Evolutionary conservation across 2,329 filamentous ascomycete genomes (phyloP).

Genomic region (Colletotrichum sp.): DNA sequence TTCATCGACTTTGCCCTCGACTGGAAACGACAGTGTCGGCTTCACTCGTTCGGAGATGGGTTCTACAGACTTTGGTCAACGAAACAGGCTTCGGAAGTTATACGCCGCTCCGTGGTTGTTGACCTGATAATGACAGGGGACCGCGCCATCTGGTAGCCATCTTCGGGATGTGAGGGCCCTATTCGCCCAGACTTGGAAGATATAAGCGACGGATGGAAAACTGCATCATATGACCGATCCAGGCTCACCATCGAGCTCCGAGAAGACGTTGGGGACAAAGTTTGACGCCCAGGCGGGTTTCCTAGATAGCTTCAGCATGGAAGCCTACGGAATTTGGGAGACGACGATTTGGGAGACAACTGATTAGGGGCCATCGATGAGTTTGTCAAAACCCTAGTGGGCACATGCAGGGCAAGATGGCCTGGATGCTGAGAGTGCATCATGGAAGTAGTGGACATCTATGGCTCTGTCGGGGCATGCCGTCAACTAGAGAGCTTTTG

Average conservation of each 20-base stretch:
- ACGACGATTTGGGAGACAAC: neutral
- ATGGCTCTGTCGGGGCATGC: neutral
- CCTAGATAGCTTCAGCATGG: neutral
- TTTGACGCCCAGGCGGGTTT: neutral
- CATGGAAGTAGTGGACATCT: neutral
- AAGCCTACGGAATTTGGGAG: neutral
- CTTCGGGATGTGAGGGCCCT: neutral
- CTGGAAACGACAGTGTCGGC: neutral
- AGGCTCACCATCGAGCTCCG: neutral
- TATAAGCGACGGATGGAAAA: neutral
- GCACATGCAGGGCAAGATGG: neutral
- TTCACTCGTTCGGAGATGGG: neutral
- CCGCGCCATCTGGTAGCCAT: neutral
- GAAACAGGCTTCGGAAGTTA: neutral
- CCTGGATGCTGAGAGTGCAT: neutral
- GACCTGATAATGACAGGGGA: neutral
- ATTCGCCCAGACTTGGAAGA: neutral
- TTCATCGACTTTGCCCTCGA: neutral
- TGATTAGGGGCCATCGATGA: neutral
- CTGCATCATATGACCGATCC: neutral
- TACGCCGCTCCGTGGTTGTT: neutral
- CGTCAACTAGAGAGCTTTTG: neutral
- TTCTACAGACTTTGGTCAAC: neutral
- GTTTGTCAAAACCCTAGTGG: neutral
- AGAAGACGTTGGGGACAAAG: neutral